Percentiles rank a stretch among this genome's conserved stretches.
These are phyloP conservation scores for Suillus bovinus DNA, from an alignment of 768 basidiomycete species.

Conservation along the genomic window DNA sequence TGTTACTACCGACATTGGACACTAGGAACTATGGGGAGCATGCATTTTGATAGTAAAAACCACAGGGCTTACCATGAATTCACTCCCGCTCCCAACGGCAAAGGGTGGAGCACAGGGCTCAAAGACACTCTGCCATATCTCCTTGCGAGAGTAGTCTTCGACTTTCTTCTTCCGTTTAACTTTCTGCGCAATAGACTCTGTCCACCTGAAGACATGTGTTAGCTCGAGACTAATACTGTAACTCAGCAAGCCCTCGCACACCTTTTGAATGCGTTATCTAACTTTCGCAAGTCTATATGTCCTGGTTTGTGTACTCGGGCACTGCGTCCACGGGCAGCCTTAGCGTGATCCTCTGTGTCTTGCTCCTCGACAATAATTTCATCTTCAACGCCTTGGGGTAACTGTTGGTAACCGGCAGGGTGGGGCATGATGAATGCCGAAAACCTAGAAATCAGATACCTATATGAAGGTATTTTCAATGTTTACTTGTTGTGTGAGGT, in stretches of 20 bases:
- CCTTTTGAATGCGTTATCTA: constrained; percentile 86
- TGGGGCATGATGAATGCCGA: constrained; percentile 37
- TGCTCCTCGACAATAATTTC: constrained; percentile 36
- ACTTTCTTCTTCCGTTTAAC: constrained; percentile 78
- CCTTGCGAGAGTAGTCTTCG: constrained; percentile 61
- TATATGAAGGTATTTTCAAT: not conserved
- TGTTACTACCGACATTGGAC: constrained; percentile 6
- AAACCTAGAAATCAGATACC: not conserved
- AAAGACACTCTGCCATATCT: constrained; percentile 81
- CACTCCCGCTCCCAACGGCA: constrained; percentile 29
- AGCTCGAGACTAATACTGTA: constrained; percentile 3
- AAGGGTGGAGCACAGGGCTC: constrained; percentile 55
- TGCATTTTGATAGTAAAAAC: not conserved
- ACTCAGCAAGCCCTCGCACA: constrained; percentile 24
- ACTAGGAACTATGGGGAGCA: not conserved
- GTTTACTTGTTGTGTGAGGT: not conserved
- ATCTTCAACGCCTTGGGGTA: constrained; percentile 43
- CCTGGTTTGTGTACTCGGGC: constrained; percentile 46
- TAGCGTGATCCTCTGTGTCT: constrained; percentile 14
- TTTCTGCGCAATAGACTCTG: constrained; percentile 82
- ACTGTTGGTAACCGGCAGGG: constrained; percentile 46
- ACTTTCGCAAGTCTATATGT: constrained; percentile 74
- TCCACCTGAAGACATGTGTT: constrained; percentile 56
- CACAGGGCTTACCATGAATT: constrained; percentile 18
- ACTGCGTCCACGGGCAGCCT: constrained; percentile 28